Evolutionary conservation across 176 grass and related monocot species (phyloP).

Genomic region (Aechmea fasciata): DNA sequence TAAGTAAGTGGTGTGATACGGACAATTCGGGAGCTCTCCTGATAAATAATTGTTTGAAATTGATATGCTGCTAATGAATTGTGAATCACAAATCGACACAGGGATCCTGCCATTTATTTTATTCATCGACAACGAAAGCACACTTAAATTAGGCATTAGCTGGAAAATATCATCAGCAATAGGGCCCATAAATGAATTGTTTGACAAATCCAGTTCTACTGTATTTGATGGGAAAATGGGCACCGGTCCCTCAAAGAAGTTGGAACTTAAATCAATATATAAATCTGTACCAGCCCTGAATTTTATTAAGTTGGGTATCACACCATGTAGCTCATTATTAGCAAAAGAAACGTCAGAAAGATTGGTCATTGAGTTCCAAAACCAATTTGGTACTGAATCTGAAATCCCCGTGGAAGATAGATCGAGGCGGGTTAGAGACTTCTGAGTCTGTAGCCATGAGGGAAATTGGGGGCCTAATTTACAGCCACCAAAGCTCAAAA

Average conservation of each 20-base stretch:
- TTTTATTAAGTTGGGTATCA: too few species aligned
- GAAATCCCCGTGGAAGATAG: background rate
- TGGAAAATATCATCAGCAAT: background rate
- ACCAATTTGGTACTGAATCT: background rate
- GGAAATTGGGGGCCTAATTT: background rate
- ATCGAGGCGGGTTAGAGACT: background rate
- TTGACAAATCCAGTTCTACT: conserved; percentile 9
- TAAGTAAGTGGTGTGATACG: too few species aligned
- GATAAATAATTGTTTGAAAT: conserved; percentile 14
- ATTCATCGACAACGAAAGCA: conserved; percentile 3
- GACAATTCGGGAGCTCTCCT: conserved; percentile 2
- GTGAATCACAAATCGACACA: background rate
- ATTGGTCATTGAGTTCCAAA: background rate
- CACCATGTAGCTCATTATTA: too few species aligned
- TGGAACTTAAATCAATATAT: conserved; percentile 18
- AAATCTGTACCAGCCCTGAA: background rate
- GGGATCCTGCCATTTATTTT: conserved; percentile 20
- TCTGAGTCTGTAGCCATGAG: background rate
- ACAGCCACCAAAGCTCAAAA: background rate
- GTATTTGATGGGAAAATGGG: background rate
- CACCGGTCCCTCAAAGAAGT: conserved; percentile 28
- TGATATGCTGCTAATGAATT: background rate
- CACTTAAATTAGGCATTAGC: background rate
- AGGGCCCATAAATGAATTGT: conserved; percentile 21
- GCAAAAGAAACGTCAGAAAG: too few species aligned